phyloP scores from a whole-genome alignment of 176 grass and related monocot genomes.

The Zizania latifolia region DNA sequence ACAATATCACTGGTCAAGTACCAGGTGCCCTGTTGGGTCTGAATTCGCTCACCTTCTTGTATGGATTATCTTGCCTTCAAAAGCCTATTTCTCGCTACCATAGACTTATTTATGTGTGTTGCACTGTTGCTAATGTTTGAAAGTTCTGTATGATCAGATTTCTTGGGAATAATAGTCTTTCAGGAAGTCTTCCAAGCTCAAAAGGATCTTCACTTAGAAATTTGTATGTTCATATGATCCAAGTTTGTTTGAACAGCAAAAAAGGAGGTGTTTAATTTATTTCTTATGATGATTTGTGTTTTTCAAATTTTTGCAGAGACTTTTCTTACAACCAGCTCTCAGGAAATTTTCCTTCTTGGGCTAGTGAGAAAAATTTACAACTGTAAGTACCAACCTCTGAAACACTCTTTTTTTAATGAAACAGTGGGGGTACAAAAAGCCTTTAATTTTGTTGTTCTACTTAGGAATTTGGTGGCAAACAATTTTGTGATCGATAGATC shows the following conservation, averaged over 20 bases:
- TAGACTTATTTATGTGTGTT: neutral
- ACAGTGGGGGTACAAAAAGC: no score
- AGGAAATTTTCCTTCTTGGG: conserved; percentile 77
- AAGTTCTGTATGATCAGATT: conserved; percentile 39
- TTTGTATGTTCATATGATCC: conserved; percentile 39
- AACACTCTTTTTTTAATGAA: neutral
- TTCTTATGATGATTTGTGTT: neutral
- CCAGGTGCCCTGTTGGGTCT: conserved; percentile 52
- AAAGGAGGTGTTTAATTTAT: neutral
- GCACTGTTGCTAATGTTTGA: conserved; percentile 20
- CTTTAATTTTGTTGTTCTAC: conserved; percentile 1
- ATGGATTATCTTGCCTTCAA: conserved; percentile 16
- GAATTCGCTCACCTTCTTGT: conserved; percentile 40
- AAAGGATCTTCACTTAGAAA: conserved; percentile 39
- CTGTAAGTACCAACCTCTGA: conserved; percentile 50
- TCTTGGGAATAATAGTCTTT: conserved; percentile 88
- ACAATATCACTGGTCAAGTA: conserved; percentile 71
- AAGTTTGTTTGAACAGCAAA: conserved; percentile 16
- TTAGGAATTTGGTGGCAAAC: conserved; percentile 79
- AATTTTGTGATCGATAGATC: conserved; percentile 52
- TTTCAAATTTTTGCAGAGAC: conserved; percentile 48
- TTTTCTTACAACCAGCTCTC: conserved; percentile 90
- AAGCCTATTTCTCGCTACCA: neutral
- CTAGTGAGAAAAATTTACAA: conserved; percentile 39
- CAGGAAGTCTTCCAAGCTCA: conserved; percentile 58